Percentiles rank a stretch among this genome's conserved stretches.
These are phyloP conservation scores for Ulota crispa DNA, from an alignment of 225 moss, liverwort and hornwort genomes.

Conservation along the genomic window DNA sequence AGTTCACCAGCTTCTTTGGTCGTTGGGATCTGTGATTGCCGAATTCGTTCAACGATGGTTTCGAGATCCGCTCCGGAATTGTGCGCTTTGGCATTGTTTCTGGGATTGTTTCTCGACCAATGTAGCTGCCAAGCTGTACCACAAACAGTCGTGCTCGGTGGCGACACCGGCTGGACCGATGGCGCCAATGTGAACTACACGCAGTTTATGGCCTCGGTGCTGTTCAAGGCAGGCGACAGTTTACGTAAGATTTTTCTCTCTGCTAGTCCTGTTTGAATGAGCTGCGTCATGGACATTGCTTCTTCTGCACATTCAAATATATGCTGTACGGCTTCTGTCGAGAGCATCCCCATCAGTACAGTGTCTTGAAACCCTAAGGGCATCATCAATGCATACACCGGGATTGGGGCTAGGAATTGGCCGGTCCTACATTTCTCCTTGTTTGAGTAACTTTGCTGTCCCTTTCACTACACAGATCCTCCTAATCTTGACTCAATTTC, in stretches of 20 bases:
- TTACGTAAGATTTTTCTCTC: constrained; percentile 8
- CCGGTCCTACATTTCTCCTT: too few relatives aligned
- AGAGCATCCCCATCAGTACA: not conserved
- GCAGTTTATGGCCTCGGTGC: constrained; percentile 12
- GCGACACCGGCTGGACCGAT: constrained; percentile 22
- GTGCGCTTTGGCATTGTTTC: constrained; percentile 8
- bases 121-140: constrained; percentile 25
- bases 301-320: not conserved
- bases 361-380: not conserved
- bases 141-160: constrained; percentile 20
- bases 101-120: not conserved
- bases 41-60: not conserved
- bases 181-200: constrained; percentile 31
- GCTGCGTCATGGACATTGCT: not conserved
- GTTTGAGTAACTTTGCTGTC: too few relatives aligned
- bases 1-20: not conserved
- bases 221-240: constrained; percentile 32
- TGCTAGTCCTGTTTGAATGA: not conserved
- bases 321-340: not conserved
- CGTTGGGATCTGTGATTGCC: not conserved
- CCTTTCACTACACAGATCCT: too few relatives aligned
- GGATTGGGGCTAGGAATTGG: too few relatives aligned
- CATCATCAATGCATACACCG: too few relatives aligned
- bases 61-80: constrained; percentile 3
- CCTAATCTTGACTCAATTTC: too few relatives aligned